Conservation (phyloP, 305 asterid genomes). For the Ajuga reptans region DNA sequence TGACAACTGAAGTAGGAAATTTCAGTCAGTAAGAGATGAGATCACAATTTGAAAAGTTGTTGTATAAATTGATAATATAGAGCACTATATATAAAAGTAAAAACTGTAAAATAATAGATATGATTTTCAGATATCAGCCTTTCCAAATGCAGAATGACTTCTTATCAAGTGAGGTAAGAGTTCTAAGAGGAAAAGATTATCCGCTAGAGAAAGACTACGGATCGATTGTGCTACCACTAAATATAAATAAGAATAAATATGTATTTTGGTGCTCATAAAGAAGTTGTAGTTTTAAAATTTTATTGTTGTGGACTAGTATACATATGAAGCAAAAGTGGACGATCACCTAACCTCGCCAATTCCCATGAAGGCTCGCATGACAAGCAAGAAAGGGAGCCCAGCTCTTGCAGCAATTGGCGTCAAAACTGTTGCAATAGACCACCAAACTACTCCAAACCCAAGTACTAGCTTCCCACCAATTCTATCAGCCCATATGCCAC, state of each 20-base stretch:
- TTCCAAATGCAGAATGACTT: neutral
- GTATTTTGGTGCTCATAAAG: neutral
- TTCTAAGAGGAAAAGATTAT: neutral
- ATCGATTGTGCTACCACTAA: neutral
- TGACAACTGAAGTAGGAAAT: neutral
- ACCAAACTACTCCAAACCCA: constrained; percentile 98
- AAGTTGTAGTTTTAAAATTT: neutral
- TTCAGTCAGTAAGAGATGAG: neutral
- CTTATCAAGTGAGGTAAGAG: neutral
- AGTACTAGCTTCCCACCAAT: constrained; percentile 89
- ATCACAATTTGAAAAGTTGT: neutral
- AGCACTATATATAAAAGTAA: neutral
- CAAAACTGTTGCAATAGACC: constrained; percentile 84
- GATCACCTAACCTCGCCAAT: constrained; percentile 77
- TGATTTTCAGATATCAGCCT: neutral
- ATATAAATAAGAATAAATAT: neutral
- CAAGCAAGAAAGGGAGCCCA: constrained; percentile 57
- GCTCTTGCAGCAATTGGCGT: constrained; percentile 34
- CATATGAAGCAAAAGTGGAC: constrained; percentile 6
- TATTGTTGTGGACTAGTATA: constrained; percentile 1
- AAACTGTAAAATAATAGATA: neutral
- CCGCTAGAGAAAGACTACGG: neutral
- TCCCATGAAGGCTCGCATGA: constrained; percentile 96
- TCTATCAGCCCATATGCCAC: constrained; percentile 99
- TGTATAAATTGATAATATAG: neutral